Evolutionary conservation across 2,329 filamentous ascomycete genomes (phyloP), one percentile per base, ranked within the genome.

Genomic region (Aspergillus brunneoviolaceus): DNA sequence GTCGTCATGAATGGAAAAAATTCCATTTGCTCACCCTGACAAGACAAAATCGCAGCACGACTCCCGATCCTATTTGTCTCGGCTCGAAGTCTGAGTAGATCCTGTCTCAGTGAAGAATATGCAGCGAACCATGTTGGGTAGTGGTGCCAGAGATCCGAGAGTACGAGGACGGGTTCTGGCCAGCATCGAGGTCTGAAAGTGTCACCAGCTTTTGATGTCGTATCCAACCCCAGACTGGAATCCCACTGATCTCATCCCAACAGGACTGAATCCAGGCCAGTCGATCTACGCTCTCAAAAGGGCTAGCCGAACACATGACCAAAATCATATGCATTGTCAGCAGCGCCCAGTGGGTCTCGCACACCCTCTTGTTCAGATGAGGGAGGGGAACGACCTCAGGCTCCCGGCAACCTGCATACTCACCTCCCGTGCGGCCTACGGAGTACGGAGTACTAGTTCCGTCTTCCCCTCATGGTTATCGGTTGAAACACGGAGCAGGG

Each of bases 271-370:
- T 52, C 57, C 53, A 61, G 61, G 39, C 61, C 59, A 33, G 53
- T 57, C 51, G 25, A 59, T 60, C 14, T 19, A 14, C 12, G 25
- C 39, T 55, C 61, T 42, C 54, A 61, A 59, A 58, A 14, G 23
- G 63, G 60, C 49, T 67, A 67, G 65, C 50, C 33, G 57, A 62
- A 55, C 65, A 67, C 63, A 62, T 67, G 65, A 67, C 65, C 60
- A 59, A 64, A 63, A 12, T 51, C 42, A 27, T 58, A 65, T 67
- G 65, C 65, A 65, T n/a, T 64, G 65, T 67, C 65, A 67, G 63
- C 65, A 58, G 39, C 47, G 42, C 59, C 39, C 59, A 62, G 65
- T 64, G 65, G 63, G 60, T 60, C 51, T 45, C 52, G 51, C 55
- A 55, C 55, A 47, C 49, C 54, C 49, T 55, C 52, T 55, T 42